Conservation (phyloP, 2,329 filamentous ascomycete genomes). For the Aspergillus sp. region DNA sequence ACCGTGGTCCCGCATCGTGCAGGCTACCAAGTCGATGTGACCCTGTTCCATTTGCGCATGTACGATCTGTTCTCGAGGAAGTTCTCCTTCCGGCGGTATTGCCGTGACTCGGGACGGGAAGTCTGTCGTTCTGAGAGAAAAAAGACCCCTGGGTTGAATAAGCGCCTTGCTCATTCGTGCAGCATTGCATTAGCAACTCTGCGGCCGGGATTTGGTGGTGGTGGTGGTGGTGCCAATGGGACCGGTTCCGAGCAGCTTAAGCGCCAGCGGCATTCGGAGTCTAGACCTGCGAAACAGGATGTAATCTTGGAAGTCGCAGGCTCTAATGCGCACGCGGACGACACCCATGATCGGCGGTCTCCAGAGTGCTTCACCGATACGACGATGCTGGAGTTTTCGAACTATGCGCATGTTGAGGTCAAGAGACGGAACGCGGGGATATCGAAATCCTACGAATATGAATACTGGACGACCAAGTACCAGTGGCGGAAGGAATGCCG, state of each 20-base stretch:
- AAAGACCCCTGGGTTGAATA: slow-evolving; percentile 48
- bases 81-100: slow-evolving; percentile 86
- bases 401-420: slow-evolving; percentile 88
- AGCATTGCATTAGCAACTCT: slow-evolving; percentile 52
- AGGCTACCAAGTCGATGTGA: slow-evolving; percentile 55
- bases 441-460: slow-evolving; percentile 76
- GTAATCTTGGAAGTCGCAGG: slow-evolving; percentile 13
- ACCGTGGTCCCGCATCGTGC: slow-evolving; percentile 57
- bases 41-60: slow-evolving; percentile 91
- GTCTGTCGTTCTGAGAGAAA: slow-evolving; percentile 70
- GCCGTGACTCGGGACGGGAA: slow-evolving; percentile 84
- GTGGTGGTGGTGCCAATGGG: too few relatives aligned
- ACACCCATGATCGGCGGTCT: slow-evolving; percentile 11
- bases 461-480: slow-evolving; percentile 86
- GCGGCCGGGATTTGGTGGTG: slow-evolving; percentile 36
- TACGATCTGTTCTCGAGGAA: slow-evolving; percentile 78
- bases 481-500: slow-evolving; percentile 69
- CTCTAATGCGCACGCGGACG: slow-evolving; percentile 6
- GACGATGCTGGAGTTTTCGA: slow-evolving; percentile 89
- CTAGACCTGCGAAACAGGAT: slow-evolving; percentile 41
- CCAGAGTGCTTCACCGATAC: slow-evolving; percentile 56
- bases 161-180: slow-evolving; percentile 48
- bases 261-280: slow-evolving; percentile 52
- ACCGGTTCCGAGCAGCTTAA: slow-evolving; percentile 16
- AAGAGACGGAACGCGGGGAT: slow-evolving; percentile 47